These are phyloP conservation scores for Malassezia slooffiae DNA, from an alignment of 1,284 basidiomycete genomes.

Conservation along the genomic window DNA sequence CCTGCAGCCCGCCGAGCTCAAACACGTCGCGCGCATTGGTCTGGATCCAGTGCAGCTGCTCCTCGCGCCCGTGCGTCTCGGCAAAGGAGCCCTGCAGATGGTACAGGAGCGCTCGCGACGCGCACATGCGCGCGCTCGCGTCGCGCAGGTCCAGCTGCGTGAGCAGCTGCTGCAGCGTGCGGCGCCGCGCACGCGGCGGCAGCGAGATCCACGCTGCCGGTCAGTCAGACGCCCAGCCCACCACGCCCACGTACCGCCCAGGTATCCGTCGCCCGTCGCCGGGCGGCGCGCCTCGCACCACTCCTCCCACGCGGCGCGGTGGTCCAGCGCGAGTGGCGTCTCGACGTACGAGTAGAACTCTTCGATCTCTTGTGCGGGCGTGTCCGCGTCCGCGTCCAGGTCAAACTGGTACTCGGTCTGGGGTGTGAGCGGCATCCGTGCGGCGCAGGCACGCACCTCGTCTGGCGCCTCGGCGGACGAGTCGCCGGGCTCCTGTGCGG, in stretches of 20 bases:
- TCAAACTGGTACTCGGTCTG: slow-evolving; percentile 34
- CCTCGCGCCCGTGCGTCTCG: slow-evolving; percentile 77
- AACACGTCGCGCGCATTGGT: slow-evolving; percentile 83
- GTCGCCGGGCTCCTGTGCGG: too few species aligned
- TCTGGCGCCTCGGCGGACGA: too few species aligned
- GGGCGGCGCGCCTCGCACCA: slow-evolving; percentile 24
- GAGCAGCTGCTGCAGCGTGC: slow-evolving; percentile 30
- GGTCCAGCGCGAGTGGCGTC: slow-evolving; percentile 78
- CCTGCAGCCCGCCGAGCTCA: slow-evolving; percentile 68
- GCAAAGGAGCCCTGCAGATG: slow-evolving; percentile 66
- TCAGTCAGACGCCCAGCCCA: slow-evolving; percentile 5
- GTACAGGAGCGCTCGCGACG: slow-evolving; percentile 34
- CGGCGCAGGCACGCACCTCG: too few species aligned
- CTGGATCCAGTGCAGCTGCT: slow-evolving; percentile 90
- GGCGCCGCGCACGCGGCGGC: slow-evolving; percentile 25
- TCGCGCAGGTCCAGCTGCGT: slow-evolving; percentile 36
- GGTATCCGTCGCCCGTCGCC: neutral
- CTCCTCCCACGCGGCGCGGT: slow-evolving; percentile 73
- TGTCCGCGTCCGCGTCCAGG: slow-evolving; percentile 64
- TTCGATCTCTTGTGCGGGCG: slow-evolving; percentile 85
- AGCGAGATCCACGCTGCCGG: slow-evolving; percentile 30
- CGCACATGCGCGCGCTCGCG: slow-evolving; percentile 26
- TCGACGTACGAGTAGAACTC: slow-evolving; percentile 98
- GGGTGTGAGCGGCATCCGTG: too few species aligned
- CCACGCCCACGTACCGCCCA: neutral